These are phyloP conservation scores for Waltergamsia citrina DNA, from an alignment of 2,329 filamentous ascomycete species.

Conservation along the genomic window DNA sequence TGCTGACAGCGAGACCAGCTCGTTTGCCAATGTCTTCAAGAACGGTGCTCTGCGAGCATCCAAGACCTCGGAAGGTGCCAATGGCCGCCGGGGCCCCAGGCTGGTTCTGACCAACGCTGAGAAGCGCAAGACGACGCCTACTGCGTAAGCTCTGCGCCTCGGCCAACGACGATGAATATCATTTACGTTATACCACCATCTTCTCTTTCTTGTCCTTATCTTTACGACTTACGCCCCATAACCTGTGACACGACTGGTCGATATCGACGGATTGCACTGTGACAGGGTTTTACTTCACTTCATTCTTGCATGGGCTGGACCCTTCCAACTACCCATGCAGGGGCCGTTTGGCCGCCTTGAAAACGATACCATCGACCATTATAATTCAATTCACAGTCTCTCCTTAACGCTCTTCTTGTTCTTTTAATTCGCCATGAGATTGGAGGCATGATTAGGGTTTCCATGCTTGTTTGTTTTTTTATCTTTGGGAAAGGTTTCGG, in stretches of 20 bases:
- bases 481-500: neutral
- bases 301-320: slow-evolving; percentile 1
- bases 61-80: slow-evolving; percentile 40
- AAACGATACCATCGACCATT: slow-evolving; percentile 12
- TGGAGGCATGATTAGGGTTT: neutral
- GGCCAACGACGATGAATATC: slow-evolving; percentile 10
- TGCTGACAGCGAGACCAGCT: slow-evolving; percentile 38
- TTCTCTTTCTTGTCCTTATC: slow-evolving; percentile 12
- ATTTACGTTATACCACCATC: slow-evolving; percentile 3
- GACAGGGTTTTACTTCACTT: slow-evolving; percentile 6
- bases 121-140: slow-evolving; percentile 59
- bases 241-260: slow-evolving; percentile 24
- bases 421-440: neutral
- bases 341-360: slow-evolving; percentile 11
- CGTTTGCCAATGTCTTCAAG: slow-evolving; percentile 59
- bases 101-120: slow-evolving; percentile 82
- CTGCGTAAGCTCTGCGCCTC: slow-evolving; percentile 13
- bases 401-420: slow-evolving; percentile 18
- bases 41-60: slow-evolving; percentile 40
- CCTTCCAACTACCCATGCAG: slow-evolving; percentile 6
- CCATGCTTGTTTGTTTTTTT: neutral
- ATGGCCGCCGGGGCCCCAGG: slow-evolving; percentile 69
- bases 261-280: slow-evolving; percentile 7
- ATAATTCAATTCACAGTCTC: slow-evolving; percentile 30
- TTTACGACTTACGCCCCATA: slow-evolving; percentile 27